Conservation (phyloP, 257 asterid genomes). For the Linaria vulgaris region DNA sequence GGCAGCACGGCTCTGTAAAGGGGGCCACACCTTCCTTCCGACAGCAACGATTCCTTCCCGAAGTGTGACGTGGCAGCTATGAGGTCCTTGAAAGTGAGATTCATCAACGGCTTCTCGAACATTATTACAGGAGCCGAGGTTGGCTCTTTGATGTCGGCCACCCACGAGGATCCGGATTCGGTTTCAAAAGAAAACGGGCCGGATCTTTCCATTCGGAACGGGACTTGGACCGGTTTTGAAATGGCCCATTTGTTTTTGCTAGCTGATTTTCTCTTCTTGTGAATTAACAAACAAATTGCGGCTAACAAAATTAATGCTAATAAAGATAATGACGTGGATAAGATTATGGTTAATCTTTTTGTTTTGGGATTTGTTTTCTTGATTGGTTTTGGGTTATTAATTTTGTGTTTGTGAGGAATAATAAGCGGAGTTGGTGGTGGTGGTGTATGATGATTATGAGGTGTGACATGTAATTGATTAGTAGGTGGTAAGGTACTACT, state of each 20-base stretch:
- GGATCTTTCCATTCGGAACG: constrained; percentile 66
- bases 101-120: constrained; percentile 97
- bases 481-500: too few relatives aligned
- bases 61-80: constrained; percentile 87
- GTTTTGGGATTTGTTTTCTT: constrained; percentile 30
- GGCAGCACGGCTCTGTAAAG: constrained; percentile 90
- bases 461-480: constrained; percentile 39
- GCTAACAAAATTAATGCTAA: constrained; percentile 31
- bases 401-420: too few relatives aligned
- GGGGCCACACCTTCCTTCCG: constrained; percentile 90
- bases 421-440: constrained; percentile 20
- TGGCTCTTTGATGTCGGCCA: constrained; percentile 86
- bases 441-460: constrained; percentile 19
- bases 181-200: constrained; percentile 95
- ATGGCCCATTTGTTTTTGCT: constrained; percentile 75
- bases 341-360: constrained; percentile 29
- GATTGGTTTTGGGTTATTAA: constrained; percentile 26
- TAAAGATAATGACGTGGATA: constrained; percentile 39
- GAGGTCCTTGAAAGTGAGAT: constrained; percentile 86
- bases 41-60: constrained; percentile 82
- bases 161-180: constrained; percentile 91
- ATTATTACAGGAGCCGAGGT: constrained; percentile 82
- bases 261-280: constrained; percentile 47
- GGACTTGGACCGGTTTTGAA: constrained; percentile 70
- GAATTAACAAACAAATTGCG: constrained; percentile 6